Evolutionary conservation across 805 yeast genomes (phyloP).

Genomic region (Saccharomycopsis amapae): DNA sequence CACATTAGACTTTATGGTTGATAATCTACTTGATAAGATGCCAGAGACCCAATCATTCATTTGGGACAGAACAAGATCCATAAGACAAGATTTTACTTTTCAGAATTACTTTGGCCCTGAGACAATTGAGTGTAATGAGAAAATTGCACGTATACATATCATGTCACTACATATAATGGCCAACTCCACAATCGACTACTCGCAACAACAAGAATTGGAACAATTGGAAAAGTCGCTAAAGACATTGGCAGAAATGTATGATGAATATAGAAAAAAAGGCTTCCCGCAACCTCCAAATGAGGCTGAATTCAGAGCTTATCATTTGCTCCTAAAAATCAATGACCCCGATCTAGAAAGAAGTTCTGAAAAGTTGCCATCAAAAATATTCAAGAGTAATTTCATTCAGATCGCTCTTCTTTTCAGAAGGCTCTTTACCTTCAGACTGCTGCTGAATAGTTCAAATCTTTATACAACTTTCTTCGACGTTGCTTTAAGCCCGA

Average conservation of each 20-base stretch:
- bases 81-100: slow-evolving; percentile 93
- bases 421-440: slow-evolving; percentile 51
- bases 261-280: slow-evolving; percentile 66
- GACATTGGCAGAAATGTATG: slow-evolving; percentile 80
- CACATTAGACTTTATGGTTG: slow-evolving; percentile 67
- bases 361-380: slow-evolving; percentile 57
- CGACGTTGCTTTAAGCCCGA: slow-evolving; percentile 37
- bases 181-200: slow-evolving; percentile 55
- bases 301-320: slow-evolving; percentile 89
- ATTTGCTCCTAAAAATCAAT: slow-evolving; percentile 66
- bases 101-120: slow-evolving; percentile 93
- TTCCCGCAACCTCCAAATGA: slow-evolving; percentile 64
- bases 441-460: slow-evolving; percentile 48
- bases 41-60: slow-evolving; percentile 86
- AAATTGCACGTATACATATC: slow-evolving; percentile 83
- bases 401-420: slow-evolving; percentile 70
- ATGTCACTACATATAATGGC: slow-evolving; percentile 83
- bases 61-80: slow-evolving; percentile 97
- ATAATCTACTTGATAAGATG: slow-evolving; percentile 51
- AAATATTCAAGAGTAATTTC: slow-evolving; percentile 43
- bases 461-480: slow-evolving; percentile 63
- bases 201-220: slow-evolving; percentile 92
- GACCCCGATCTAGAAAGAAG: slow-evolving; percentile 82
- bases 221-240: slow-evolving; percentile 89
- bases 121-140: slow-evolving; percentile 86